Conservation (phyloP, 1,284 basidiomycete species). For the Apiotrichum mycotoxinovorans region DNA sequence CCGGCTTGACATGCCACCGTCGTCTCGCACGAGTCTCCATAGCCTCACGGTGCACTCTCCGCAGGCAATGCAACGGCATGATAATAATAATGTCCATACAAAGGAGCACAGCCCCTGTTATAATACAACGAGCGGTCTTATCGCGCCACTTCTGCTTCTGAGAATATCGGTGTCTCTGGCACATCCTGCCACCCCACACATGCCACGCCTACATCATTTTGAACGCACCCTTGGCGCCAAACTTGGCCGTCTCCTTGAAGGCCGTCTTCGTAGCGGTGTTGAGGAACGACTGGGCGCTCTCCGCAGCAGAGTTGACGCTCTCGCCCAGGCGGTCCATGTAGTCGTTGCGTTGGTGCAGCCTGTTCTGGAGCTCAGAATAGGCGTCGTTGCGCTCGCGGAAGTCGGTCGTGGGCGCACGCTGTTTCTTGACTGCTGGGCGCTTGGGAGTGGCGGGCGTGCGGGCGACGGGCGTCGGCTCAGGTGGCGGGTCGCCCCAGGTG, state of each 20-base stretch:
- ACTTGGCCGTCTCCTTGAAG: constrained; percentile 47
- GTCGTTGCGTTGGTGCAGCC: constrained; percentile 34
- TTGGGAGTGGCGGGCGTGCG: constrained; percentile 20
- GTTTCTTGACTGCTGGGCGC: constrained; percentile 30
- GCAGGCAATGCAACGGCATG: too few relatives aligned
- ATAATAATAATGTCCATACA: not conserved
- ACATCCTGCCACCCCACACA: too few relatives aligned
- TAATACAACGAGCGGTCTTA: not conserved
- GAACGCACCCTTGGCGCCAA: constrained; percentile 37
- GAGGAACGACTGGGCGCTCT: constrained; percentile 36
- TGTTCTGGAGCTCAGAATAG: constrained; percentile 45
- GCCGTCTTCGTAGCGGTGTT: constrained; percentile 42
- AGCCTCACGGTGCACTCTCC: too few relatives aligned
- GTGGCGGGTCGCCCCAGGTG: constrained; percentile 42
- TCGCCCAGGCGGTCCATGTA: constrained; percentile 38
- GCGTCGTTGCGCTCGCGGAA: constrained; percentile 41
- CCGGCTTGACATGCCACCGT: too few relatives aligned
- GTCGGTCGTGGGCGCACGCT: constrained; percentile 25
- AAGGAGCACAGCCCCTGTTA: not conserved
- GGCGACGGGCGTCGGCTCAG: constrained; percentile 29
- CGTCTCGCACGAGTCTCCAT: too few relatives aligned
- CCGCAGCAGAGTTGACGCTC: constrained; percentile 35
- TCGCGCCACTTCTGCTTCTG: too few relatives aligned
- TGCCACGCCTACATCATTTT: constrained; percentile 37
- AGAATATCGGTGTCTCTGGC: too few relatives aligned